Percentiles rank a stretch among this genome's conserved stretches.
Evolutionary conservation across 495 filamentous ascomycete species (phyloP).

Genomic region (Podospora comata): DNA sequence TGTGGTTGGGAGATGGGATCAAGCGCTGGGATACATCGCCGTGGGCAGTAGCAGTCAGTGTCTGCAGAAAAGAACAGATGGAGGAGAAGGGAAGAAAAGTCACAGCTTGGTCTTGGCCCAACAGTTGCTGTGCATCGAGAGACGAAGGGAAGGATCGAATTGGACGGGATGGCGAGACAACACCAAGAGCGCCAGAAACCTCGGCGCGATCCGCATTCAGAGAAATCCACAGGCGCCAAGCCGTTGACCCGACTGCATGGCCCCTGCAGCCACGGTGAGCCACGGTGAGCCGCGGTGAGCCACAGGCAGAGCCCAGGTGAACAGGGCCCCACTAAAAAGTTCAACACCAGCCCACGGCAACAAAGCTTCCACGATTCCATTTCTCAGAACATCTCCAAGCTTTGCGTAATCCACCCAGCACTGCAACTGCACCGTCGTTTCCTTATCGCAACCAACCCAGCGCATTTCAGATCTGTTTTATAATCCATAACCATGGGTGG

Average conservation of each 20-base stretch:
- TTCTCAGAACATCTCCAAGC: neutral
- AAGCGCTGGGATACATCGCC: neutral
- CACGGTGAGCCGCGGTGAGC: neutral
- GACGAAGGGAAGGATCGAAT: neutral
- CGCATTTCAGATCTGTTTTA: neutral
- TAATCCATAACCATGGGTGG: slow-evolving; percentile 59
- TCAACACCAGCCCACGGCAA: slow-evolving; percentile 16
- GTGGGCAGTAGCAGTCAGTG: neutral
- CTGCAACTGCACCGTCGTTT: neutral
- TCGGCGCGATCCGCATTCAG: slow-evolving; percentile 10
- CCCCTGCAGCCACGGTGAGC: slow-evolving; percentile 15
- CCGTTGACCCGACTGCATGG: neutral
- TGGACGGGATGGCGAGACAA: slow-evolving; percentile 2
- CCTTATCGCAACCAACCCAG: neutral
- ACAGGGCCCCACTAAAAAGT: slow-evolving; percentile 34
- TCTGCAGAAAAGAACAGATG: neutral
- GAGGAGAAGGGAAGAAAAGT: neutral
- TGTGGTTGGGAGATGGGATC: neutral
- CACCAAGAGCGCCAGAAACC: slow-evolving; percentile 13
- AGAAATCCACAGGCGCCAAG: slow-evolving; percentile 8
- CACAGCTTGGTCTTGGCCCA: neutral
- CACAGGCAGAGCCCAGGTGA: neutral
- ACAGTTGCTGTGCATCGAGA: neutral
- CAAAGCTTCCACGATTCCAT: neutral
- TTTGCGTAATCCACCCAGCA: neutral